Evolutionary conservation across 1,284 basidiomycete genomes (phyloP), one percentile per base, ranked within the genome.

Genomic region (Ustilago lituana): DNA sequence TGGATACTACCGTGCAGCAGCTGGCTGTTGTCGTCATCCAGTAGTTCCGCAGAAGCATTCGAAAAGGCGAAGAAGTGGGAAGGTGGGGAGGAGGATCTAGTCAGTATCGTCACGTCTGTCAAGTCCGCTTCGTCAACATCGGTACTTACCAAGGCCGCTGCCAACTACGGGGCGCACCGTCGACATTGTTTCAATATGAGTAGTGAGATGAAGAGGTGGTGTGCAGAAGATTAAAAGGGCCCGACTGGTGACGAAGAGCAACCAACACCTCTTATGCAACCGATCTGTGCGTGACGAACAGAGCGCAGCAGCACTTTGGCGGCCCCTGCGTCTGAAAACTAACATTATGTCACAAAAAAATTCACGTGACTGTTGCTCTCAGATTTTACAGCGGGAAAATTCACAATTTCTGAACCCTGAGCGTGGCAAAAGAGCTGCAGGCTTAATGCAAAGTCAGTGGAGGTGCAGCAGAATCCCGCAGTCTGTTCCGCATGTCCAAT

Each of bases 1-100:
- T 59, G 10, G 84, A 85, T 44, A 87, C 81, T 46, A 86, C 81
- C 33, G 85, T 85, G 71, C 86, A 87, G 82, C 85, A 86, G 45
- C 82, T 82, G 23, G 86, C 86, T 86, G 67, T 20, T 19, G 36
- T 23, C 7, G 33, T 23, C 9, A 15, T 26, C 23, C 31, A 36
- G 15, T 8, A 3, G 20, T 33, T n/a, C n/a, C n/a, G n/a, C n/a
- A n/a, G n/a, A n/a, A n/a, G n/a, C n/a, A n/a, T n/a, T n/a, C n/a
- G n/a, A n/a, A n/a, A n/a, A n/a, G n/a, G n/a, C n/a, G n/a, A n/a
- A n/a, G n/a, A n/a, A n/a, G n/a, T 9, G 3, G 22, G 2, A 5
- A 15, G 14, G 29, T 29, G 19, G 12, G 8, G 3, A n/a, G 43
- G 24, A 23, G 7, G 8, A 26, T 32, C 12, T 23, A 8, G 41